A percentile compares a stretch with the other conserved stretches of the same genome.
Conservation (phyloP, 345 rosid species). For the Corchorus olitorius region DNA sequence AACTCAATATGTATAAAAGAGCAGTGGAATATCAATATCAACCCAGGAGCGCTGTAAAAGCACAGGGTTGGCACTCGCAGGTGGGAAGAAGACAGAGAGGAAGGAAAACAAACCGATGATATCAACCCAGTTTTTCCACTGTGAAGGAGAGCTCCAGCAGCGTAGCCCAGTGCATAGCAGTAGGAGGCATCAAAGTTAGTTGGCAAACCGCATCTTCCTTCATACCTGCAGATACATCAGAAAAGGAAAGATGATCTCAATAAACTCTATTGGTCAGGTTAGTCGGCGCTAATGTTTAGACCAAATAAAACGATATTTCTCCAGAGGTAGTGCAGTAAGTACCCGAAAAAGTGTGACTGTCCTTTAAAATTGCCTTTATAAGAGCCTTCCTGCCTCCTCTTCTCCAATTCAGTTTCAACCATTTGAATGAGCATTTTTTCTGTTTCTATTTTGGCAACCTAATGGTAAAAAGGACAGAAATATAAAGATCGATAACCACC, state of each 20-base stretch:
- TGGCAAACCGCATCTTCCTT: slow-evolving; percentile 97
- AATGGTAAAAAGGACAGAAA: slow-evolving; percentile 10
- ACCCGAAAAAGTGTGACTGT: slow-evolving; percentile 98
- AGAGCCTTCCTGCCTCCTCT: slow-evolving; percentile 71
- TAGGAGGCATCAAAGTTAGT: slow-evolving; percentile 91
- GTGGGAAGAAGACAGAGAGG: slow-evolving; percentile 1
- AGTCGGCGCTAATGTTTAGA: neutral
- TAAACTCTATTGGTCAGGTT: neutral
- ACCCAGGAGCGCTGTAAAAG: neutral
- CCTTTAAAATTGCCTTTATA: slow-evolving; percentile 72
- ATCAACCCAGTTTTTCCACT: slow-evolving; percentile 85
- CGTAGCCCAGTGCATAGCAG: slow-evolving; percentile 92
- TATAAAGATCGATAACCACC: neutral
- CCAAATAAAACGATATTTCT: neutral
- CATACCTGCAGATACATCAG: slow-evolving; percentile 57
- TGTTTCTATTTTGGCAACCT: slow-evolving; percentile 98
- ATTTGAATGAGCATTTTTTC: slow-evolving; percentile 99
- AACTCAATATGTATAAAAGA: neutral
- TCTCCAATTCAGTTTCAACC: slow-evolving; percentile 93
- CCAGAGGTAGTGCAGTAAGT: slow-evolving; percentile 18
- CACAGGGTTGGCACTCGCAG: neutral
- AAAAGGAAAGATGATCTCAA: neutral
- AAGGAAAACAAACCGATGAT: slow-evolving; percentile 61
- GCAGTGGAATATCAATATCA: slow-evolving; percentile 10
- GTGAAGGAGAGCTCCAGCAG: slow-evolving; percentile 88